Conservation (phyloP, 805 yeast species). For the Saturnispora galanensis region DNA sequence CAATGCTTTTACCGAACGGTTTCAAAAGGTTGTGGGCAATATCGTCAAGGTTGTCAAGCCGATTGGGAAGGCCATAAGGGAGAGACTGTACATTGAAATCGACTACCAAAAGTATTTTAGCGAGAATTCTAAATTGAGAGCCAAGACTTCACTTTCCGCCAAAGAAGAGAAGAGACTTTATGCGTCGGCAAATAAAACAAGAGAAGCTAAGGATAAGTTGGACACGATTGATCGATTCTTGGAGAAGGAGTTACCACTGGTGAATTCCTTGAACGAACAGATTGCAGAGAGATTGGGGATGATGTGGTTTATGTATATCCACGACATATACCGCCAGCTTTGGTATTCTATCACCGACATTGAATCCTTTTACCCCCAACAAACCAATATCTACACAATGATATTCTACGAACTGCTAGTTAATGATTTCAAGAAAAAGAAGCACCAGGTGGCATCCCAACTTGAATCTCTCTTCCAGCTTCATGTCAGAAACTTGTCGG, state of each 20-base stretch:
- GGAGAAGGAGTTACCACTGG: constrained; percentile 38
- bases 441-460: neutral
- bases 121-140: constrained; percentile 14
- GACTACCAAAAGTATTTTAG: constrained; percentile 16
- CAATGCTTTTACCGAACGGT: neutral
- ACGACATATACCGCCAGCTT: constrained; percentile 13
- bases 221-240: constrained; percentile 30
- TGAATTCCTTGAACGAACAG: constrained; percentile 27
- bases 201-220: constrained; percentile 28
- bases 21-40: neutral
- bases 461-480: constrained; percentile 5
- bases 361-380: neutral
- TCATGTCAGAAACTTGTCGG: neutral
- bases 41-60: constrained; percentile 12
- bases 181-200: constrained; percentile 24
- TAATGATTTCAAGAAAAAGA: neutral
- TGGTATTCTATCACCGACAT: constrained; percentile 9
- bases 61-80: constrained; percentile 19
- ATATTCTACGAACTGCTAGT: constrained; percentile 7
- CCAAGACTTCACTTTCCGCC: constrained; percentile 21
- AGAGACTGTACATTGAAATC: constrained; percentile 16
- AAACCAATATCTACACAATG: constrained; percentile 1
- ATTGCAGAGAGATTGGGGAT: constrained; percentile 27
- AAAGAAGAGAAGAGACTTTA: constrained; percentile 30
- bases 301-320: constrained; percentile 13